Evolutionary conservation across 2,329 filamentous ascomycete genomes (phyloP).

Genomic region (Talaromyces sp.): DNA sequence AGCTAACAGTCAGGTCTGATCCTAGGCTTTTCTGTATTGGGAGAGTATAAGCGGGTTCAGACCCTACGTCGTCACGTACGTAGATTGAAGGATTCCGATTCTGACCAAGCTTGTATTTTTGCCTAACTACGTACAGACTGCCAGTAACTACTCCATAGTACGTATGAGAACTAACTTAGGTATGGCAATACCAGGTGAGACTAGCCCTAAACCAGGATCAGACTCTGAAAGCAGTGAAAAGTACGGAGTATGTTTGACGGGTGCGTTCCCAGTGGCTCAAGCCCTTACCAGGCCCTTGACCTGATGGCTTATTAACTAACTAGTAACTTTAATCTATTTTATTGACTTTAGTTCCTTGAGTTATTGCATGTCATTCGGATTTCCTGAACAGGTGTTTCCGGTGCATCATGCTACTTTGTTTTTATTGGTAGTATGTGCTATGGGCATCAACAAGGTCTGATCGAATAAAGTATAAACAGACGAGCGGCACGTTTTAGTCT

Average conservation of each 20-base stretch:
- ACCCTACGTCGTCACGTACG: not conserved
- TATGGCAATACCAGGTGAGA: not conserved
- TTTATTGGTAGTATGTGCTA: not conserved
- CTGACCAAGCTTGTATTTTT: not conserved
- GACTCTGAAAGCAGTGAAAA: not conserved
- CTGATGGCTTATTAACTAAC: not conserved
- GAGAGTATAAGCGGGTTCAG: slow-evolving; percentile 10
- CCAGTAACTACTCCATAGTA: no score
- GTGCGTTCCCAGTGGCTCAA: slow-evolving; percentile 4
- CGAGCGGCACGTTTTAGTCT: not conserved
- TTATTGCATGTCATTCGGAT: not conserved
- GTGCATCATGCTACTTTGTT: not conserved
- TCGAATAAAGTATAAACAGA: slow-evolving; percentile 6
- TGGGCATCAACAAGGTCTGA: not conserved
- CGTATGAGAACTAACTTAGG: no score
- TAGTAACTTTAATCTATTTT: not conserved
- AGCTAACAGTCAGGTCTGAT: slow-evolving; percentile 4
- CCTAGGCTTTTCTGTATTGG: slow-evolving; percentile 8
- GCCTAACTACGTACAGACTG: no score
- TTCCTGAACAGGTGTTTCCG: slow-evolving; percentile 3
- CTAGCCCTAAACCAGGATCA: not conserved
- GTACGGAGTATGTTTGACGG: not conserved
- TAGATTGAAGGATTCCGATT: not conserved
- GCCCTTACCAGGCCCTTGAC: not conserved
- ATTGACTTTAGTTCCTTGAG: not conserved